Conservation (phyloP, 495 filamentous ascomycete species). For the Saxophila tyrrhenica region DNA sequence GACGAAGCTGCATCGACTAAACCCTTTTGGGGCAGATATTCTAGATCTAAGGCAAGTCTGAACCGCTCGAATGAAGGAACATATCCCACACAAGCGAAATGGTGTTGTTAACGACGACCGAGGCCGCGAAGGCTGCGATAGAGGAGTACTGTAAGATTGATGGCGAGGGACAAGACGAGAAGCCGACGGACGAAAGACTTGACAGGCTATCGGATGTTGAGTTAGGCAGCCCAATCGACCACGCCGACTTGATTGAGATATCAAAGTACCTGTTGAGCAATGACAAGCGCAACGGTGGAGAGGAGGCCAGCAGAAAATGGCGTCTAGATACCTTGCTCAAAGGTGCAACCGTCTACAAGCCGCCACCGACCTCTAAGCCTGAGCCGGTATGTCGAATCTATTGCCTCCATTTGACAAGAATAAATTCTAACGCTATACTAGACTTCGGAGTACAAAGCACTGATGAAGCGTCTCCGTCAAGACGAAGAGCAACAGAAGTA, state of each 20-base stretch:
- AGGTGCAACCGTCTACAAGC: slow-evolving; percentile 61
- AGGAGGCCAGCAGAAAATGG: slow-evolving; percentile 18
- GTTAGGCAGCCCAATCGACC: slow-evolving; percentile 63
- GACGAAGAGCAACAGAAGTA: slow-evolving; percentile 73
- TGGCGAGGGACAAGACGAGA: not conserved
- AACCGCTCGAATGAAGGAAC: too few relatives aligned
- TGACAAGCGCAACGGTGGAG: slow-evolving; percentile 4
- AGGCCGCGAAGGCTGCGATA: slow-evolving; percentile 55
- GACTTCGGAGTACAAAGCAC: slow-evolving; percentile 75
- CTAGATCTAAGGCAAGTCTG: too few relatives aligned
- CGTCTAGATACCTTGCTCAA: slow-evolving; percentile 54
- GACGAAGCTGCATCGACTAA: too few relatives aligned
- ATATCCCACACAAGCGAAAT: slow-evolving; percentile 41
- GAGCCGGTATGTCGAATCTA: slow-evolving; percentile 60
- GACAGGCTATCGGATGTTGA: slow-evolving; percentile 28
- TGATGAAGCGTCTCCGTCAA: slow-evolving; percentile 74
- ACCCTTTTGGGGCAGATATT: too few relatives aligned
- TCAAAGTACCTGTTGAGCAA: slow-evolving; percentile 42
- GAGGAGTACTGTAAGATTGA: slow-evolving; percentile 23
- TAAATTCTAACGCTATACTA: slow-evolving; percentile 28
- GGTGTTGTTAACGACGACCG: slow-evolving; percentile 69
- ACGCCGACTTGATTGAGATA: slow-evolving; percentile 62
- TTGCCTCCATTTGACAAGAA: not conserved
- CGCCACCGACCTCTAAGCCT: slow-evolving; percentile 64
- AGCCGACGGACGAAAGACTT: slow-evolving; percentile 18